phyloP scores from a whole-genome alignment of 2,329 filamentous ascomycete species.

The Exophiala spinifera region DNA sequence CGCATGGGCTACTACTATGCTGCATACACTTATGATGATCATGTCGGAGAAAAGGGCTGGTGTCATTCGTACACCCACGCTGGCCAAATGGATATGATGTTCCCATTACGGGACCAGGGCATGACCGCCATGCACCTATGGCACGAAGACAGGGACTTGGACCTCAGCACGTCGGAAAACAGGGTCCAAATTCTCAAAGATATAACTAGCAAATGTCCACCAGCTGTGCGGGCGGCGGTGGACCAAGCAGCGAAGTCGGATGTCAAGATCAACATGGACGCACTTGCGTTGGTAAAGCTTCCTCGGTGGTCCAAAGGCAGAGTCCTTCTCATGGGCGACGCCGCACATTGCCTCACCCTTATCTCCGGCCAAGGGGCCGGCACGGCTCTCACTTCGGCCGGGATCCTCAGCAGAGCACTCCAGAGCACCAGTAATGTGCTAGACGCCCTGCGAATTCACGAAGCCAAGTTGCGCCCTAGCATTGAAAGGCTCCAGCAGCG shows the following conservation, averaged over 20 bases:
- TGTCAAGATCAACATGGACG: constrained; percentile 4
- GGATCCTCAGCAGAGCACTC: constrained; percentile 38
- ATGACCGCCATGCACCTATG: constrained; percentile 12
- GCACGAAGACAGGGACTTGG: constrained; percentile 5
- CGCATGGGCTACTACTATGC: constrained; percentile 13
- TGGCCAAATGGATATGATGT: constrained; percentile 13
- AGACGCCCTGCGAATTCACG: constrained; percentile 27
- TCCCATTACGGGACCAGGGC: not conserved
- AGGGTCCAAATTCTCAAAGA: constrained; percentile 6
- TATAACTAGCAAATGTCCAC: not conserved
- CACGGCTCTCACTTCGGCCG: constrained; percentile 43
- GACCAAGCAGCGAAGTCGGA: not conserved
- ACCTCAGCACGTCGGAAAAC: not conserved
- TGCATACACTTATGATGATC: constrained; percentile 2
- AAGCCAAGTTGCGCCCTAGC: constrained; percentile 26
- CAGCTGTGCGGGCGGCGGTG: constrained; percentile 4
- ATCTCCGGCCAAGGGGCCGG: constrained; percentile 54
- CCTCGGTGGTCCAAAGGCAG: constrained; percentile 46
- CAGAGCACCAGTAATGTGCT: constrained; percentile 28
- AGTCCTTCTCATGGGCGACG: constrained; percentile 54
- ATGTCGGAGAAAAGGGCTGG: not conserved
- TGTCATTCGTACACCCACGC: constrained; percentile 8
- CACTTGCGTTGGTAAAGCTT: constrained; percentile 7
- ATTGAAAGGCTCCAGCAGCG: constrained; percentile 14
- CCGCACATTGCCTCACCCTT: constrained; percentile 48